A percentile compares a stretch with the other conserved stretches of the same genome.
Conservation (phyloP, 495 filamentous ascomycete species). For the Stereocaulon alpinum region DNA sequence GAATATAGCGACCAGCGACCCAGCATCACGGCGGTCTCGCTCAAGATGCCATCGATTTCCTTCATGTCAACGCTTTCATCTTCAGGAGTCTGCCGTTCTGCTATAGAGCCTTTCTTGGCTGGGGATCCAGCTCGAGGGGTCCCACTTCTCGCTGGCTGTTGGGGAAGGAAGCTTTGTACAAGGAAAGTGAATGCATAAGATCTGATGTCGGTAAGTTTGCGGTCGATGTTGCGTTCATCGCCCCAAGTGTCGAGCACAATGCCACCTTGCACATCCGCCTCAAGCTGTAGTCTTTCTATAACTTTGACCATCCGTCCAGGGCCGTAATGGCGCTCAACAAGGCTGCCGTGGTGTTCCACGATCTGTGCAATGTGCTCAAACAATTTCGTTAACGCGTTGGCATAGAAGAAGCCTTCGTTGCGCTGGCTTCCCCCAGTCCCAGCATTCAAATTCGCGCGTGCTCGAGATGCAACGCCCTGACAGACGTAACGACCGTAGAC, state of each 20-base stretch:
- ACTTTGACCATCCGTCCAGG: slow-evolving; percentile 88
- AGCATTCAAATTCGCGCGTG: slow-evolving; percentile 66
- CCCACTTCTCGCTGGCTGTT: slow-evolving; percentile 44
- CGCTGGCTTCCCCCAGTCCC: slow-evolving; percentile 47
- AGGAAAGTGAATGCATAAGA: slow-evolving; percentile 95
- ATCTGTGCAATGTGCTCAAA: slow-evolving; percentile 98
- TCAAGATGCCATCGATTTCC: slow-evolving; percentile 77
- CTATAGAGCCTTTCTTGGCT: slow-evolving; percentile 39
- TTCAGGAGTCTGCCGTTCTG: slow-evolving; percentile 46
- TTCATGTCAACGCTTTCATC: slow-evolving; percentile 94
- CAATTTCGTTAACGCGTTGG: slow-evolving; percentile 76
- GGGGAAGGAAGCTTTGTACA: slow-evolving; percentile 82
- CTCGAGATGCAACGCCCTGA: slow-evolving; percentile 75
- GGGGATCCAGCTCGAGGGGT: slow-evolving; percentile 54
- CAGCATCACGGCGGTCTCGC: slow-evolving; percentile 82
- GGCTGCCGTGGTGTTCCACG: slow-evolving; percentile 75
- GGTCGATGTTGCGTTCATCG: slow-evolving; percentile 74
- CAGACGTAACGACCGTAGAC: slow-evolving; percentile 94
- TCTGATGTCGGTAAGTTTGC: slow-evolving; percentile 85
- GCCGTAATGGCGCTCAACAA: slow-evolving; percentile 92
- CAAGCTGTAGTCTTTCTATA: slow-evolving; percentile 83
- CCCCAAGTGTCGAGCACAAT: slow-evolving; percentile 92
- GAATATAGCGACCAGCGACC: slow-evolving; percentile 88
- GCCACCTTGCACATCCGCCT: slow-evolving; percentile 95
- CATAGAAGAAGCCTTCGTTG: slow-evolving; percentile 78